phyloP scores from a whole-genome alignment of 1,284 basidiomycete genomes.

The Lentinula novae-zelandiae region DNA sequence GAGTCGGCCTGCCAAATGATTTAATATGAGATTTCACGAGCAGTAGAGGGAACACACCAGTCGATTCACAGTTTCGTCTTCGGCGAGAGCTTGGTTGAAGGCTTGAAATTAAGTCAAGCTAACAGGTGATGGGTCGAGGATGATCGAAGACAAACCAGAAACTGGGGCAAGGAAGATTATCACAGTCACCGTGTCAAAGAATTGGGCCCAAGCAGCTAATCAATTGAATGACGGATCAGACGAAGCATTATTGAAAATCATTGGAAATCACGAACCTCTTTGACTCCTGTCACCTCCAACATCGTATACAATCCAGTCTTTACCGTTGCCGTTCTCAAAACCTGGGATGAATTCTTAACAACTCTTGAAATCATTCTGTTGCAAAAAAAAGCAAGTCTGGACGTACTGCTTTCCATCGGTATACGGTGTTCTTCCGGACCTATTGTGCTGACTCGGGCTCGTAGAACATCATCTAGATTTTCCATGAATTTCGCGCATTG shows the following conservation, averaged over 20 bases:
- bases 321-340: conserved; percentile 32
- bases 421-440: conserved; percentile 63
- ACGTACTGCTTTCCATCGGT: conserved; percentile 43
- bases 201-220: conserved; percentile 59
- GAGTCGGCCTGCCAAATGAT: conserved; percentile 44
- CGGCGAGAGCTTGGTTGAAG: conserved; percentile 60
- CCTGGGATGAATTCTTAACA: conserved; percentile 4
- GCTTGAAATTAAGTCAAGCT: conserved; percentile 21
- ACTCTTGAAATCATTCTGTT: not conserved
- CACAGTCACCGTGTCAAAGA: conserved; percentile 57
- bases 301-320: conserved; percentile 60
- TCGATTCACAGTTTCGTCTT: conserved; percentile 56
- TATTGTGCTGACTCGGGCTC: conserved; percentile 59
- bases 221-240: not conserved
- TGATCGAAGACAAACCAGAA: conserved; percentile 25
- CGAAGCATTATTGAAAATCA: not conserved
- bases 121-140: not conserved
- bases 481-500: not conserved
- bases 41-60: conserved; percentile 33
- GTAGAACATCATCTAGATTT: conserved; percentile 52
- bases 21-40: not conserved
- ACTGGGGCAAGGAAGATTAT: conserved; percentile 66
- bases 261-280: conserved; percentile 35
- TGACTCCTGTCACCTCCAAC: conserved; percentile 56
- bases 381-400: conserved; percentile 1